Evolutionary conservation across 331 rosid species (phyloP).

Genomic region (Phaseolus coccineus): DNA sequence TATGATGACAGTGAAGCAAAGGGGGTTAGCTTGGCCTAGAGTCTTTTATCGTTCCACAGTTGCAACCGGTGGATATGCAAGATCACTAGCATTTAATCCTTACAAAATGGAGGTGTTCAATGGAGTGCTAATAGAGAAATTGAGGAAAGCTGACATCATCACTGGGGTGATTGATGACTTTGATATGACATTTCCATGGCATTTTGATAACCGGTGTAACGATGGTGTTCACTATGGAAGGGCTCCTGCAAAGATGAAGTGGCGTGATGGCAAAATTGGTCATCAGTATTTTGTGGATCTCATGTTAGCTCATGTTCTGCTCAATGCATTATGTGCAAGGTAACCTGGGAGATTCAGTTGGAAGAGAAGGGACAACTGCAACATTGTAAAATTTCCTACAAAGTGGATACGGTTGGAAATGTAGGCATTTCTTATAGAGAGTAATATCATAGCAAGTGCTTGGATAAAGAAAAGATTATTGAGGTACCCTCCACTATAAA

Average conservation of each 20-base stretch:
- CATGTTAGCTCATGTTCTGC: conserved; percentile 85
- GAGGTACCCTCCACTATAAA: conserved; percentile 30
- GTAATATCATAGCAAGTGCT: conserved; percentile 27
- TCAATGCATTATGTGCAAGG: conserved; percentile 72
- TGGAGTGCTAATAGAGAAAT: conserved; percentile 67
- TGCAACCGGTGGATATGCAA: conserved; percentile 88
- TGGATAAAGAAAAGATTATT: conserved; percentile 31
- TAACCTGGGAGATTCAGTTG: conserved; percentile 34
- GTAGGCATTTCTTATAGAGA: conserved; percentile 3
- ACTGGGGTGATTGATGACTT: conserved; percentile 83
- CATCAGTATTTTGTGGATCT: conserved; percentile 93
- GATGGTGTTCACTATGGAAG: conserved; percentile 97
- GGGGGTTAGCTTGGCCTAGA: conserved; percentile 70
- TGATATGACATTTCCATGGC: conserved; percentile 94
- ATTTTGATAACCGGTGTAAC: conserved; percentile 78
- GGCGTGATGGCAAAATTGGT: conserved; percentile 90
- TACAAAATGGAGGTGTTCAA: conserved; percentile 88
- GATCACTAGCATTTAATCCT: conserved; percentile 79
- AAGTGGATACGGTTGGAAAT: neutral
- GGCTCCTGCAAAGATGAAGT: conserved; percentile 73
- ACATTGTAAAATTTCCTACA: neutral
- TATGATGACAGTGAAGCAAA: conserved; percentile 56
- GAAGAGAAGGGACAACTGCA: neutral
- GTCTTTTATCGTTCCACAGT: conserved; percentile 77
- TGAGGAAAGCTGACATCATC: conserved; percentile 67